These are phyloP conservation scores for Fistulinella staudtii DNA, from an alignment of 1,284 basidiomycete genomes.

Conservation along the genomic window DNA sequence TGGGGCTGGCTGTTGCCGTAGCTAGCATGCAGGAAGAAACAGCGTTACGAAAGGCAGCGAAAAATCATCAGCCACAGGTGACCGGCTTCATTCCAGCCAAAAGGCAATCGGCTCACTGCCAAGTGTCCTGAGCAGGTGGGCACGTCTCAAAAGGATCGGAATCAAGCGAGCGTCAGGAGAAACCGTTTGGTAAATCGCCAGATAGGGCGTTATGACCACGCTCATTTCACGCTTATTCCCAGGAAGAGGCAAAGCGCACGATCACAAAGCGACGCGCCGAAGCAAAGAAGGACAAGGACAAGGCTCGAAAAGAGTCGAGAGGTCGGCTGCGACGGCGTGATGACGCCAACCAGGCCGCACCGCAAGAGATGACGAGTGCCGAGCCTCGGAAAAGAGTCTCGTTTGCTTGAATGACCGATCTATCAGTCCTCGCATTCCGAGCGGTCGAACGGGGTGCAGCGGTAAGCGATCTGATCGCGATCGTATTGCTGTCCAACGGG, in stretches of 20 bases:
- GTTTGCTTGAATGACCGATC: constrained; percentile 25
- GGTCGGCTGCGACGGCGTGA: constrained; percentile 11
- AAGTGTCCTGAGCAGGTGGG: constrained; percentile 17
- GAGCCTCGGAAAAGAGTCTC: constrained; percentile 33
- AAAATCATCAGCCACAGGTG: constrained; percentile 36
- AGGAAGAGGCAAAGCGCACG: constrained; percentile 29
- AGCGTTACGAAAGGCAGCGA: constrained; percentile 33
- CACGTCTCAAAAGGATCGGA: constrained; percentile 15
- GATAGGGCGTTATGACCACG: constrained; percentile 8
- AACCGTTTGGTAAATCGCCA: constrained; percentile 33
- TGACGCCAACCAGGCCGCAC: constrained; percentile 9
- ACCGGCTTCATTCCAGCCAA: constrained; percentile 11
- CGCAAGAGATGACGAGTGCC: constrained; percentile 7
- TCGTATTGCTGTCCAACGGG: constrained; percentile 8
- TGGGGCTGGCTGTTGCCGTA: constrained; percentile 42
- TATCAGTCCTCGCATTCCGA: constrained; percentile 22
- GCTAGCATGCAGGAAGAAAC: constrained; percentile 39
- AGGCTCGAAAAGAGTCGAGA: constrained; percentile 17
- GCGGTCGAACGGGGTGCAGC: constrained; percentile 11
- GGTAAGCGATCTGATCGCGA: constrained; percentile 29
- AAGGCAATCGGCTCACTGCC: constrained; percentile 22
- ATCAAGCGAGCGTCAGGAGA: constrained; percentile 12
- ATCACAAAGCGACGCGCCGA: constrained; percentile 25
- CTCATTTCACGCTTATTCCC: constrained; percentile 16
- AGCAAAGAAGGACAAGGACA: constrained; percentile 32